phyloP scores from a whole-genome alignment of 208 protist species.

The Wallacemonas collosoma region DNA sequence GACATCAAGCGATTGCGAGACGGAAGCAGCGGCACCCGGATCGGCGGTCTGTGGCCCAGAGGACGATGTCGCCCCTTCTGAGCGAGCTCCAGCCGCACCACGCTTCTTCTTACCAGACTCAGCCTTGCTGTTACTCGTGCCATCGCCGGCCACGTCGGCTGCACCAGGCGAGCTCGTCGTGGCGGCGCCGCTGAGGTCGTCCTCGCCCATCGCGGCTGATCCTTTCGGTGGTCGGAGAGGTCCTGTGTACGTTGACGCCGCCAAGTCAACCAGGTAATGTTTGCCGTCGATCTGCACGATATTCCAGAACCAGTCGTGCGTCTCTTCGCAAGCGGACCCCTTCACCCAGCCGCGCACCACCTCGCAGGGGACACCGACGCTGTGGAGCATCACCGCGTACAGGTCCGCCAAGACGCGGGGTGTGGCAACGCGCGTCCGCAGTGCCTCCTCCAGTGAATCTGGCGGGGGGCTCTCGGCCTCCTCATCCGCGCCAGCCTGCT shows the following conservation, averaged over 20 bases:
- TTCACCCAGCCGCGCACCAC: constrained; percentile 68
- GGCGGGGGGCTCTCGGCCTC: constrained; percentile 15
- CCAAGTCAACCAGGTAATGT: constrained; percentile 68
- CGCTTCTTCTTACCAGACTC: constrained; percentile 5
- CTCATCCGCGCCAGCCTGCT: constrained; percentile 13
- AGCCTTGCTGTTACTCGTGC: constrained; percentile 3
- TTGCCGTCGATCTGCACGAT: constrained; percentile 43
- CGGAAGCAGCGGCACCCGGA: constrained; percentile 1
- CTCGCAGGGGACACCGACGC: constrained; percentile 38
- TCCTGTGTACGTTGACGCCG: constrained; percentile 42
- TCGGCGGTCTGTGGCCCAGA: constrained; percentile 5
- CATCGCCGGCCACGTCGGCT: neutral
- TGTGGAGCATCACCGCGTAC: constrained; percentile 56
- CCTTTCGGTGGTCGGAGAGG: constrained; percentile 25
- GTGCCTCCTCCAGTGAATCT: constrained; percentile 38
- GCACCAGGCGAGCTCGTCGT: neutral
- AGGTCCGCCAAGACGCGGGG: constrained; percentile 48
- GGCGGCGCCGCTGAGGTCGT: neutral
- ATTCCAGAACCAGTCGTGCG: constrained; percentile 79
- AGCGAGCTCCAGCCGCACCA: neutral
- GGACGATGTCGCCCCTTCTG: neutral
- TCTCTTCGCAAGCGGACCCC: constrained; percentile 48
- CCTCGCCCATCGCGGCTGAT: neutral
- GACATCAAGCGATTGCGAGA: neutral
- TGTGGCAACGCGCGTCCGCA: constrained; percentile 45